Conservation (phyloP, 2,329 filamentous ascomycete genomes). For the Beauveria medogensis region DNA sequence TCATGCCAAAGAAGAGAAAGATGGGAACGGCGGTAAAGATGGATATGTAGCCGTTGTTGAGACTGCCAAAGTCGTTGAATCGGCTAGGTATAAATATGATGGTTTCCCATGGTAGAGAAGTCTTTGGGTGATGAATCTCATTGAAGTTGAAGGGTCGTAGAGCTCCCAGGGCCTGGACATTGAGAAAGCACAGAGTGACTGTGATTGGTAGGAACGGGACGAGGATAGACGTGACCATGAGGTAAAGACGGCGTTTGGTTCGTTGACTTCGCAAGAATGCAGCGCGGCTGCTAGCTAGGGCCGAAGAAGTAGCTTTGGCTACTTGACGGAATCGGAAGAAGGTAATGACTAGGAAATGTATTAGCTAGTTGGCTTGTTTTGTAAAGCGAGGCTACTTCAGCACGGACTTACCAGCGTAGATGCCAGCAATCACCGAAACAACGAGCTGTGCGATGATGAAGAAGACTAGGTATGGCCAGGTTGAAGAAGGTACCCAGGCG, state of each 20-base stretch:
- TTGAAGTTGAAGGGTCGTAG: conserved; percentile 32
- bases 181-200: conserved; percentile 31
- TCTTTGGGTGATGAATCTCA: conserved; percentile 30
- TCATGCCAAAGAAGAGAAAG: conserved; percentile 48
- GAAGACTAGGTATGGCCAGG: conserved; percentile 42
- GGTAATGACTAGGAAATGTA: conserved; percentile 29
- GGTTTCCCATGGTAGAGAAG: conserved; percentile 34
- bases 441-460: conserved; percentile 38
- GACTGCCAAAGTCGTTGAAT: conserved; percentile 27
- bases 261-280: conserved; percentile 37
- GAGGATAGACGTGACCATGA: conserved; percentile 45
- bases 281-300: conserved; percentile 32
- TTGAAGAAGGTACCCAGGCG: conserved; percentile 31
- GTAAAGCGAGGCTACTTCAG: too few species aligned
- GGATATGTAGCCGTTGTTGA: conserved; percentile 42
- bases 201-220: conserved; percentile 43
- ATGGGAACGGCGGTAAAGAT: conserved; percentile 40
- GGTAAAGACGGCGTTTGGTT: conserved; percentile 44
- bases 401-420: conserved; percentile 38
- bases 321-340: conserved; percentile 41
- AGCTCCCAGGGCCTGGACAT: conserved; percentile 26
- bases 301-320: conserved; percentile 30
- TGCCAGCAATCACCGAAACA: conserved; percentile 34
- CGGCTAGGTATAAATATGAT: conserved; percentile 38
- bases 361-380: background rate